A percentile compares a stretch with the other conserved stretches of the same genome.
These are phyloP conservation scores for Talaromyces sp. DNA, from an alignment of 2,329 filamentous ascomycete genomes.

Conservation along the genomic window DNA sequence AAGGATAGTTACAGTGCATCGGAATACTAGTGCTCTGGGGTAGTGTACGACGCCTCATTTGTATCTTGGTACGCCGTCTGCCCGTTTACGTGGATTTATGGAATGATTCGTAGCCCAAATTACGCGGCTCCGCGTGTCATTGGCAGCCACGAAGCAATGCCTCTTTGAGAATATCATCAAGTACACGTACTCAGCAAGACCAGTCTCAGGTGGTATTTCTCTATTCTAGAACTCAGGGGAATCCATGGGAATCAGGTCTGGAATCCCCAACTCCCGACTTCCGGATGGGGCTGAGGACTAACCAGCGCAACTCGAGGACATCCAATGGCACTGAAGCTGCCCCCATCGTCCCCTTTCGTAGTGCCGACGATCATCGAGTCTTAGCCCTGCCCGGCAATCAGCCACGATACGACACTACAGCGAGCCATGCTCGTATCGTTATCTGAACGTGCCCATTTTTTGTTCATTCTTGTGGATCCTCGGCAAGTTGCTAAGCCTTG, in stretches of 20 bases:
- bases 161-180: not conserved
- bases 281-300: not conserved
- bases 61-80: not conserved
- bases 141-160: not conserved
- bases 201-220: not conserved
- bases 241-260: not conserved
- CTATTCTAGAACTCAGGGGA: not conserved
- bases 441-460: not conserved
- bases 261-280: not conserved
- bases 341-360: not conserved
- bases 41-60: not conserved
- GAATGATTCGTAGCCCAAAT: not conserved
- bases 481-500: not conserved
- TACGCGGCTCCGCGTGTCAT: not conserved
- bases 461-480: not conserved
- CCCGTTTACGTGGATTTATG: not conserved
- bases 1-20: not conserved
- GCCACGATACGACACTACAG: slow-evolving; percentile 7
- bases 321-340: not conserved
- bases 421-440: not conserved
- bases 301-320: not conserved
- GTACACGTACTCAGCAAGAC: not conserved
- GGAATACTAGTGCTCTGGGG: not conserved
- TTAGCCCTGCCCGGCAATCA: not conserved
- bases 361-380: not conserved